Percentiles rank a stretch among this genome's conserved stretches.
These are phyloP conservation scores for sorghum (Sorghum bicolor) DNA, from an alignment of 176 grass and related monocot species.

Conservation along the genomic window Sorghum_bicolor_NCBIv3 NC_012875.2:55241501-55242000, in stretches of 20 bases:
- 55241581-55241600: not conserved
- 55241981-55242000: not conserved
- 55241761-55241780: constrained; percentile 61
- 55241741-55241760: constrained; percentile 21
- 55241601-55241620: not conserved
- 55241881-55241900: constrained; percentile 34
- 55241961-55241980: not conserved
- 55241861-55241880: constrained; percentile 38
- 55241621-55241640: constrained; percentile 29
- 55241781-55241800: constrained; percentile 47
- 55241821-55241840: constrained; percentile 50
- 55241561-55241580: not conserved
- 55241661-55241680: constrained; percentile 24
- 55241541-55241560: not conserved
- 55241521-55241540: not conserved
- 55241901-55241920: constrained; percentile 27
- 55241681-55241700: not conserved
- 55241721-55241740: constrained; percentile 23
- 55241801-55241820: constrained; percentile 51
- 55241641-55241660: constrained; percentile 12
- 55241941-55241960: not conserved
- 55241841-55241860: constrained; percentile 17
- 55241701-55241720: constrained; percentile 34
- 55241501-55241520: not conserved
- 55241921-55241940: constrained; percentile 23